Evolutionary conservation across 306 rosid species (phyloP), one percentile per base, ranked within the genome.

Genomic region (Cotoneaster glaucophyllus): DNA sequence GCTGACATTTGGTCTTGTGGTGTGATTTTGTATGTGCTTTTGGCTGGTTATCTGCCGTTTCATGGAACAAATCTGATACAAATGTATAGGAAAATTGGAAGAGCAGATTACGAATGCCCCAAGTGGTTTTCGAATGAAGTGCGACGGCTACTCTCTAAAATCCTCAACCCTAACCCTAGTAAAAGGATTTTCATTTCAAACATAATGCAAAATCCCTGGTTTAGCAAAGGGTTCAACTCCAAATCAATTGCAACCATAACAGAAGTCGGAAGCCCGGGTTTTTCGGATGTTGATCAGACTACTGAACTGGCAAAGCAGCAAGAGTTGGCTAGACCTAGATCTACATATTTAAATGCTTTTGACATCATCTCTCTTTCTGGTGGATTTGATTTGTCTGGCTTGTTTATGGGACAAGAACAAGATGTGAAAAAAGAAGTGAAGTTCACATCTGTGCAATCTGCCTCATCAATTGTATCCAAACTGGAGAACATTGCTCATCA

Each of bases 1-100:
- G 90, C 88, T 19, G 92, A 88, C 73, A 76, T 85, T 57, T 88
- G 90, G 93, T 88, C 90, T 21, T 86, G 87, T 80, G 93, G 88
- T 11, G 90, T 88, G 26, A 87, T 88, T 44, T 81, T 88, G 14
- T 86, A 75, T 74, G 86, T 79, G 37, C 79, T 88, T 26, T 67
- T 86, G 61, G 93, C 93, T 24, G 90, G 88, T 70, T 84, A 79
- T 66, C 64, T 74, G 1, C 90, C 90, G 44, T 88, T 88, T 22
- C 68, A 71, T 63, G 85, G 81, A 53, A 3, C 77, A 11, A 88
- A 88, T 79, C 48, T 86, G 76, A 80, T 84, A 3, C 77, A 66
- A 28, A 34, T 84, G 88, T 88, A 86, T 70, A 80, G 31, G 53
- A 88, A 82, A 85, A 82, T 86, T 57, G 57, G 75, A 29, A 82